Evolutionary conservation across 225 moss, liverwort and hornwort species (phyloP).

Genomic region (Physcomitrium patens): DNA sequence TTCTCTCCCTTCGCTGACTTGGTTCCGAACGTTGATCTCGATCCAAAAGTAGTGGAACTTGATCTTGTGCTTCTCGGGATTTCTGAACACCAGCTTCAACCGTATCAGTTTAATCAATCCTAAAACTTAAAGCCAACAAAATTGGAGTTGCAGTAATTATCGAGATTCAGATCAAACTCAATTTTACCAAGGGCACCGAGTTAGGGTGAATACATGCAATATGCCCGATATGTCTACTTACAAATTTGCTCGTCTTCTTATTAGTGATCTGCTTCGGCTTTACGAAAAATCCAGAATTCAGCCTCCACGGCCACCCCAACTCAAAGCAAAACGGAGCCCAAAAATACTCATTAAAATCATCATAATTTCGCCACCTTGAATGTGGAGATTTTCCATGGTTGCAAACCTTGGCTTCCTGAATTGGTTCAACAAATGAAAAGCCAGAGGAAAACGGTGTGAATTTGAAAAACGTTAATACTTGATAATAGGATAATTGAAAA

Average conservation of each 20-base stretch:
- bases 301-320: conserved; percentile 87
- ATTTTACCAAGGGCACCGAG: background rate
- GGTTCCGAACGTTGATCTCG: conserved; percentile 35
- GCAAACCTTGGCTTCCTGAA: conserved; percentile 76
- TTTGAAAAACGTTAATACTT: background rate
- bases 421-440: background rate
- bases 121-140: conserved; percentile 11
- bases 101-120: conserved; percentile 32
- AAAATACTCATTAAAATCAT: conserved; percentile 97
- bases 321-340: conserved; percentile 87
- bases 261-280: conserved; percentile 68
- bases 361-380: conserved; percentile 95
- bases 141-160: background rate
- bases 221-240: conserved; percentile 33
- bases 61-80: conserved; percentile 32
- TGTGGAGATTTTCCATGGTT: conserved; percentile 71
- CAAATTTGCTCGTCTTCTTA: conserved; percentile 41
- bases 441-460: conserved; percentile 1
- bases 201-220: conserved; percentile 1
- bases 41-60: conserved; percentile 40
- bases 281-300: conserved; percentile 69
- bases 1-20: conserved; percentile 53
- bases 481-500: background rate
- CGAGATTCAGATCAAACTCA: background rate
- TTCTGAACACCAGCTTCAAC: conserved; percentile 37